A percentile compares a stretch with the other conserved stretches of the same genome.
Evolutionary conservation across 441 rosid genomes (phyloP).

Genomic region (Erodium trifolium): DNA sequence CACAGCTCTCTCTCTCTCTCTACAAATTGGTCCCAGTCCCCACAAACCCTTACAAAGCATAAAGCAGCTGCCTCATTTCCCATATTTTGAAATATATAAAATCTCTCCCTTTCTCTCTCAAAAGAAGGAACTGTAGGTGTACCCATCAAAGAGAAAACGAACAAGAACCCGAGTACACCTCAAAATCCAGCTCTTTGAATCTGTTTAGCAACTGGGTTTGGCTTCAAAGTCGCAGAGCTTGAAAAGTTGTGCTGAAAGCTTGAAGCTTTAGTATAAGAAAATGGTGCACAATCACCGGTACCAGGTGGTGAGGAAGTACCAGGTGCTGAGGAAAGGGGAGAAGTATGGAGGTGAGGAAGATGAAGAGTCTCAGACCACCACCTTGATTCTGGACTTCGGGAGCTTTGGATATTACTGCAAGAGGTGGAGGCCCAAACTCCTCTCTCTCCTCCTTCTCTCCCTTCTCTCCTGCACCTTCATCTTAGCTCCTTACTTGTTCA

Average conservation of each 20-base stretch:
- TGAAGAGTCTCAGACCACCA: conserved; percentile 25
- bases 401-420: conserved; percentile 26
- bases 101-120: background rate
- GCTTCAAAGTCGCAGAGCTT: conserved; percentile 1
- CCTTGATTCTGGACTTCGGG: conserved; percentile 25
- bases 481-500: conserved; percentile 41
- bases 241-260: background rate
- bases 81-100: too few relatives aligned
- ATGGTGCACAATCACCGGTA: conserved; percentile 43
- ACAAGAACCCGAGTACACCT: too few relatives aligned
- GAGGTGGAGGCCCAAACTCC: conserved; percentile 53
- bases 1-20: too few relatives aligned
- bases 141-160: background rate
- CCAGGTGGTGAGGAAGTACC: conserved; percentile 25
- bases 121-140: background rate
- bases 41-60: too few relatives aligned
- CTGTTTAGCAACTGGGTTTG: background rate
- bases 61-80: too few relatives aligned
- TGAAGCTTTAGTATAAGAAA: background rate
- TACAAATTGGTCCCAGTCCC: too few relatives aligned
- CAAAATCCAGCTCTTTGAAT: background rate
- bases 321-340: conserved; percentile 24
- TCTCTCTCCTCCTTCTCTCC: conserved; percentile 47
- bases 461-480: conserved; percentile 54
- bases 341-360: conserved; percentile 24